Conservation (phyloP, 441 rosid species). For the Flueggea neowawraea region DNA sequence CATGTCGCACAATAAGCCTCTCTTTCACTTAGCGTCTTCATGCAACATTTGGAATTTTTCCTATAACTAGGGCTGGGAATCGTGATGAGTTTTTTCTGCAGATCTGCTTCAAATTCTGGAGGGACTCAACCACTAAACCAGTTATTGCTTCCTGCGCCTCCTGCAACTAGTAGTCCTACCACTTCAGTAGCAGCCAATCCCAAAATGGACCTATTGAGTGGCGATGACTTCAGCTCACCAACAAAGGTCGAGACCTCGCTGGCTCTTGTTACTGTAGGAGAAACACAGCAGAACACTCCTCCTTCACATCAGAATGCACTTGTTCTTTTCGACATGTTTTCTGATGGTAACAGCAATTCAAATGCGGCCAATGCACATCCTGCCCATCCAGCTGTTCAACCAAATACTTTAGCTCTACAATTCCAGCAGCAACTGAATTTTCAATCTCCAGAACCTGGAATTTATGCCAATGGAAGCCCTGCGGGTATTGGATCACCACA, state of each 20-base stretch:
- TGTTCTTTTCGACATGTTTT: conserved; percentile 81
- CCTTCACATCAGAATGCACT: conserved; percentile 82
- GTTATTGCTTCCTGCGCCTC: conserved; percentile 76
- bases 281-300: conserved; percentile 52
- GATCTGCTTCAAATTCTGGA: conserved; percentile 53
- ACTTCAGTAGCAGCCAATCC: conserved; percentile 44
- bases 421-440: conserved; percentile 67
- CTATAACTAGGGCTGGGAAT: conserved; percentile 11
- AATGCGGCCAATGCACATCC: conserved; percentile 50
- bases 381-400: conserved; percentile 37
- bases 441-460: conserved; percentile 47
- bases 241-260: no score
- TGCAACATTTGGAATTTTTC: neutral
- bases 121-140: conserved; percentile 53
- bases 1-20: no score
- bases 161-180: conserved; percentile 54
- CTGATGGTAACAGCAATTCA: conserved; percentile 44
- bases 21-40: neutral
- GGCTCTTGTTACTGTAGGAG: conserved; percentile 83
- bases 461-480: conserved; percentile 59
- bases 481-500: conserved; percentile 54
- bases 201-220: conserved; percentile 90
- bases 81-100: conserved; percentile 29
- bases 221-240: no score
- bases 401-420: conserved; percentile 47